Percentiles rank a stretch among this genome's conserved stretches.
These are phyloP conservation scores for Escallonia herrerae DNA, from an alignment of 129 eudicot genomes.

Conservation along the genomic window DNA sequence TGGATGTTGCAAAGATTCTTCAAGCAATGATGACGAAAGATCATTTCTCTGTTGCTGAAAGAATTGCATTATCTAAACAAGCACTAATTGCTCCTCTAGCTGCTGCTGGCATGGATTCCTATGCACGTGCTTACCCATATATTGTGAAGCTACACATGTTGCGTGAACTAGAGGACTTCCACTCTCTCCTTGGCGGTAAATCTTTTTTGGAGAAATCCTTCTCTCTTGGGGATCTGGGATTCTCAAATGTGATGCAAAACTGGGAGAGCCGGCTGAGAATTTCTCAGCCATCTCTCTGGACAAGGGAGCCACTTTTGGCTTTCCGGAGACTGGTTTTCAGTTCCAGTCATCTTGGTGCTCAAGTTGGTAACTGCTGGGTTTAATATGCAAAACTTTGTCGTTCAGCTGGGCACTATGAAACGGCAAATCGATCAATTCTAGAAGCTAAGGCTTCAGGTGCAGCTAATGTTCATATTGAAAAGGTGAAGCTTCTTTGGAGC, in stretches of 20 bases:
- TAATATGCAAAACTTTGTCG: constrained; percentile 98
- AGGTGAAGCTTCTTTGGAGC: constrained; percentile 98
- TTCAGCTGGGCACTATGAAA: constrained; percentile 96
- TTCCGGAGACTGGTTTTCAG: constrained; percentile 89
- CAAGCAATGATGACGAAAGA: constrained; percentile 84
- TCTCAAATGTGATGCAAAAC: constrained; percentile 45
- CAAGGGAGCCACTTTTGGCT: constrained; percentile 94
- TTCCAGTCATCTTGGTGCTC: constrained; percentile 63
- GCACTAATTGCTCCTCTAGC: constrained; percentile 95
- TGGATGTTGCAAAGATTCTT: constrained; percentile 93
- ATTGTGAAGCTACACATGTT: constrained; percentile 91
- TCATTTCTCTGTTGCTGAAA: constrained; percentile 69
- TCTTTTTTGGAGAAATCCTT: constrained; percentile 75
- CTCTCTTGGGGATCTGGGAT: constrained; percentile 43
- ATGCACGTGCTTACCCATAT: constrained; percentile 93
- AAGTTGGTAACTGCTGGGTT: constrained; percentile 92
- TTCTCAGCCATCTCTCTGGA: constrained; percentile 91
- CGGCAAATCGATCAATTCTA: constrained; percentile 89
- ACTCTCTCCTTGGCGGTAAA: constrained; percentile 64
- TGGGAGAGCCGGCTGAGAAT: constrained; percentile 86
- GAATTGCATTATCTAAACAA: constrained; percentile 82
- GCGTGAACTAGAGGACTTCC: constrained; percentile 85
- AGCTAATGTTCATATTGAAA: constrained; percentile 88
- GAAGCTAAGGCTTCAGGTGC: constrained; percentile 87
- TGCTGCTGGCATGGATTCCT: constrained; percentile 99